Evolutionary conservation across 805 yeast genomes (phyloP), one percentile per base, ranked within the genome.

Genomic region (Hermanozyma aechmeae): DNA sequence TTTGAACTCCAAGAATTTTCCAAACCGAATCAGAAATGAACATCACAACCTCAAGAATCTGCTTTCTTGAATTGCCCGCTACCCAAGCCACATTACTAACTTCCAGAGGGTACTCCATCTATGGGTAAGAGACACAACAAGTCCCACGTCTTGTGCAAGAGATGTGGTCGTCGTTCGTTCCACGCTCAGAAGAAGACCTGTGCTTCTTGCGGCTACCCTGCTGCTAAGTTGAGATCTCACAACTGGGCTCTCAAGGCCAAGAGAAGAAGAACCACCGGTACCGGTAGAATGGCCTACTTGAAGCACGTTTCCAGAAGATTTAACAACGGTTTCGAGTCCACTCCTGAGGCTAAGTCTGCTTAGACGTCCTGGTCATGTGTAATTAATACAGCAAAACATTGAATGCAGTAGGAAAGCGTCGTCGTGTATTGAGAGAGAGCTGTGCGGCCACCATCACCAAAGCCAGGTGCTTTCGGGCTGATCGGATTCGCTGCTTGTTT

Each of bases 91-190:
- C n/a, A n/a, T 11, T 50, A 50, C 53, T 50, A 50, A 51, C 56
- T 12, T 16, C 24, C 38, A 61, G 94, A 89, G 86, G 98, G 98
- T 84, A 89, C 98, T 71, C 96, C 97, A 74, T 85, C 96, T 68
- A 80, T 85, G 79, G 98, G 98, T 79, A 89, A 89, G 77, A 86
- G 92, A 72, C 96, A 92, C 84, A 87, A 83, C 89, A 92, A 92
- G 76, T 81, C 97, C 65, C 98, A 92, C 85, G 81, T 93, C 65
- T 76, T 87, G 71, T 92, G 98, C 79, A 85, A 82, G 77, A 81
- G 95, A 81, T 92, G 98, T 77, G 97, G 97, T 62, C 73, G 76
- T 64, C 95, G 97, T 76, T 80, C 96, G 42, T 89, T 89, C 94
- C 97, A 92, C 76, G 72, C 80, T 66, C 98, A 92, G 77, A 92